These are phyloP conservation scores for Solanum paucissectum DNA, from an alignment of 257 asterid genomes.

Conservation along the genomic window DNA sequence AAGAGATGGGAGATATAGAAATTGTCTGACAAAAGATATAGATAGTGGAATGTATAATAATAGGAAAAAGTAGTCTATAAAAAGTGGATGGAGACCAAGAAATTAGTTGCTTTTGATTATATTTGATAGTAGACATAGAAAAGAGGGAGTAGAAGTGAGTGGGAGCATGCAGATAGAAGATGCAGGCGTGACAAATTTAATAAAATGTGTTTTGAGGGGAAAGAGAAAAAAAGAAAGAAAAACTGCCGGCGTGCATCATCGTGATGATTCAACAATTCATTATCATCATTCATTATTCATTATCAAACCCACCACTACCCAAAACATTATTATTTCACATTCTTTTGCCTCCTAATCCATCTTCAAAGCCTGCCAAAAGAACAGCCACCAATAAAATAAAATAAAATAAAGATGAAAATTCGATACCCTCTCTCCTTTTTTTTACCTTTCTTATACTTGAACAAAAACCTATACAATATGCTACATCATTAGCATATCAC, in stretches of 20 bases:
- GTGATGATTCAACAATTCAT: neutral
- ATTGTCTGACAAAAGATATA: slow-evolving; percentile 29
- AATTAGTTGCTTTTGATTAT: neutral
- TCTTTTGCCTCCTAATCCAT: slow-evolving; percentile 54
- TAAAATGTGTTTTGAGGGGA: slow-evolving; percentile 10
- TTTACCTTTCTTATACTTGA: slow-evolving; percentile 3
- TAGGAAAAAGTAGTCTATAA: neutral
- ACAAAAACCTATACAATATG: neutral
- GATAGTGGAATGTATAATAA: neutral
- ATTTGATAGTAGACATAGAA: neutral
- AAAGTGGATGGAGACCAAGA: slow-evolving; percentile 1
- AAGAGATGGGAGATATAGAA: slow-evolving; percentile 14
- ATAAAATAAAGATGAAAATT: neutral
- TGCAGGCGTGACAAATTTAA: slow-evolving; percentile 45
- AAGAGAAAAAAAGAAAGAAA: slow-evolving; percentile 14
- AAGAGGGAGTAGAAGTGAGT: neutral
- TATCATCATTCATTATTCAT: neutral
- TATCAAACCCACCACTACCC: slow-evolving; percentile 35
- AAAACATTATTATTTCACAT: slow-evolving; percentile 12
- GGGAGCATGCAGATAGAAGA: slow-evolving; percentile 20
- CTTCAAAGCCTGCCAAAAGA: slow-evolving; percentile 40
- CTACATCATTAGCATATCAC: neutral
- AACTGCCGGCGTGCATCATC: slow-evolving; percentile 76
- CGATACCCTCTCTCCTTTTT: neutral
- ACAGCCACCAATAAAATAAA: neutral